Base-by-base conservation (phyloP, 2,329 filamentous ascomycete genomes). In the Cladosporium oxysporum region DNA sequence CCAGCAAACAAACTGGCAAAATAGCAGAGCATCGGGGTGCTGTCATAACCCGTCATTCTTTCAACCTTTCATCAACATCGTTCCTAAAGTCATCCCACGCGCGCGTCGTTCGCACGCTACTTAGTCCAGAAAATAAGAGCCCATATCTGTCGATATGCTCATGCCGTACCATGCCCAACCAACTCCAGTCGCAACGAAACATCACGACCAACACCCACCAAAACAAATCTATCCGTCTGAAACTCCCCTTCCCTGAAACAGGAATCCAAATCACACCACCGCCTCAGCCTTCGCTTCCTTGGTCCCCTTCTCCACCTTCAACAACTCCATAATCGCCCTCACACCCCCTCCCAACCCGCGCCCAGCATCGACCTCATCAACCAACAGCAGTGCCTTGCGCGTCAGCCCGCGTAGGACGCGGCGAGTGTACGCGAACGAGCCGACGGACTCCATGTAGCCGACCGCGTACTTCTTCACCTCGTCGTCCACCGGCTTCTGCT, bases 401-500 rank as follows among this genome's bases (percentile, higher is more conserved):
- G 77, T 77, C 70, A 84, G 64, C 50, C 81, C 80, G n/a, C 75
- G 68, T 65, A 84, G 77, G 44, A 83, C 91, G 60, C 85, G 82
- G 66, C 88, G 84, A 18, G 91, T 94, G 76, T 98, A 97, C 62
- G 89, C 88, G 76, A 99, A 97, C 75, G 90, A 96, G 44, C 93
- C 93, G 0, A 91, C 96, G 37, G 85, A 83, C 78, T 97, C 89
- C 92, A 99, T 96, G 77, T 97, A 96, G 55, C 84, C 84, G 23
- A 98, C 89, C 3, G 95, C 95, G 76, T 97, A 98, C 67, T 87
- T 83, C 83, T 98, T 98, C 62, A 98, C 91, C 74, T 94, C 90
- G 57, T 91, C 88, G 73, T 97, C 91, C 23, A 84, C 86, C 0
- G 93, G 93, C 80, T 93, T 94, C 79, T 97, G 93, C 79, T 92